Percentiles rank a stretch among this genome's conserved stretches.
Conservation (phyloP, 768 basidiomycete species). For the Rhizopogon roseolus region DNA sequence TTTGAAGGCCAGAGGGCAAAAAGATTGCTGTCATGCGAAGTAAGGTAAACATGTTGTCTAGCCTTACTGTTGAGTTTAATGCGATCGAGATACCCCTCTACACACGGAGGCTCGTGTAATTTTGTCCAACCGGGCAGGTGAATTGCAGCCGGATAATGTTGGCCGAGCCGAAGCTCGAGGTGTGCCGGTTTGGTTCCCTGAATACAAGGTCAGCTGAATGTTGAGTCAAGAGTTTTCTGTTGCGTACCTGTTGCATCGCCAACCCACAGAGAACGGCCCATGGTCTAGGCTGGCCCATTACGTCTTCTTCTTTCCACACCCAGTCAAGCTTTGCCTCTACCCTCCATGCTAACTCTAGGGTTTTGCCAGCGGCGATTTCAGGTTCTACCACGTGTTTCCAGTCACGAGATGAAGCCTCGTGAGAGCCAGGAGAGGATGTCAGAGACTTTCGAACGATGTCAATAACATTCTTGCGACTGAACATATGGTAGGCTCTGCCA, state of each 20-base stretch:
- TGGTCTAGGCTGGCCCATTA: conserved; percentile 52
- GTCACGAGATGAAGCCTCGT: conserved; percentile 30
- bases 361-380: conserved; percentile 48
- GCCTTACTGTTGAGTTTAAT: conserved; percentile 54
- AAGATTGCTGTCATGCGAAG: conserved; percentile 67
- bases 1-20: conserved; percentile 50
- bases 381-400: conserved; percentile 59
- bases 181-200: conserved; percentile 41
- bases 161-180: conserved; percentile 71
- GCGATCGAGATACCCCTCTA: conserved; percentile 85
- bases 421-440: conserved; percentile 27
- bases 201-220: conserved; percentile 3
- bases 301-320: conserved; percentile 72
- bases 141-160: conserved; percentile 55
- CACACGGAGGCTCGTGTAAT: conserved; percentile 69
- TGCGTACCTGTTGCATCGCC: conserved; percentile 59
- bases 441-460: conserved; percentile 57
- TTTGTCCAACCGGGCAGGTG: conserved; percentile 35
- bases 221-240: neutral
- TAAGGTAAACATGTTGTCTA: conserved; percentile 62
- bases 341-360: conserved; percentile 77
- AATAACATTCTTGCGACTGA: conserved; percentile 60
- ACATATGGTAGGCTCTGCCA: conserved; percentile 39
- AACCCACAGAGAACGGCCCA: conserved; percentile 79
- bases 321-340: conserved; percentile 74